These are phyloP conservation scores for Areca catechu DNA, from an alignment of 176 grass and related monocot genomes.

Conservation along the genomic window DNA sequence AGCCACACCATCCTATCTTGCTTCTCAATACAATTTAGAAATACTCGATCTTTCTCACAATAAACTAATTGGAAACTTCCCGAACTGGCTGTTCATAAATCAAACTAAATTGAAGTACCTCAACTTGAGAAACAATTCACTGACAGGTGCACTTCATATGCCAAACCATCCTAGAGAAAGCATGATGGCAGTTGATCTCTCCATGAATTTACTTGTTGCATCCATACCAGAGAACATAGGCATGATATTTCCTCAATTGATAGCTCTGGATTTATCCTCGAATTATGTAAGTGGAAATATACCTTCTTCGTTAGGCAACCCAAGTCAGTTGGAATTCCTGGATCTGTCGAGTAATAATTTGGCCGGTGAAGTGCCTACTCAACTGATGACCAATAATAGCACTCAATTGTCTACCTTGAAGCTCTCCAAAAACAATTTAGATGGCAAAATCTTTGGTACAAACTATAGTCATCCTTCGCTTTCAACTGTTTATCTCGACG, in stretches of 20 bases:
- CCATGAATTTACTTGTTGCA: constrained; percentile 8
- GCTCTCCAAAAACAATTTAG: constrained; percentile 6
- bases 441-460: constrained; percentile 4
- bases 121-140: constrained; percentile 18
- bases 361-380: constrained; percentile 6
- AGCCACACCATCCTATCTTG: constrained; percentile 16
- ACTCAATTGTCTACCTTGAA: background rate
- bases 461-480: background rate
- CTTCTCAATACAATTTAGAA: constrained; percentile 9
- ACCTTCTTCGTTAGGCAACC: constrained; percentile 5
- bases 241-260: constrained; percentile 13
- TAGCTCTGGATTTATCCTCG: background rate
- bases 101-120: background rate
- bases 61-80: constrained; percentile 16
- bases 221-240: constrained; percentile 13
- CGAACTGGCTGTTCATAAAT: constrained; percentile 26
- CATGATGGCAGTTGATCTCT: constrained; percentile 9
- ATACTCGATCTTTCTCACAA: constrained; percentile 26
- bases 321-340: background rate
- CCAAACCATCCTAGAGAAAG: background rate
- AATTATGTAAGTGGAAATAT: constrained; percentile 22
- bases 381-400: constrained; percentile 2
- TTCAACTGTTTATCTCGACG: constrained; percentile 1
- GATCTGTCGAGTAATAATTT: constrained; percentile 29
- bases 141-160: constrained; percentile 11